Percentiles rank a stretch among this genome's conserved stretches.
Evolutionary conservation across 768 basidiomycete genomes (phyloP).

Genomic region (Galerina sulciceps): DNA sequence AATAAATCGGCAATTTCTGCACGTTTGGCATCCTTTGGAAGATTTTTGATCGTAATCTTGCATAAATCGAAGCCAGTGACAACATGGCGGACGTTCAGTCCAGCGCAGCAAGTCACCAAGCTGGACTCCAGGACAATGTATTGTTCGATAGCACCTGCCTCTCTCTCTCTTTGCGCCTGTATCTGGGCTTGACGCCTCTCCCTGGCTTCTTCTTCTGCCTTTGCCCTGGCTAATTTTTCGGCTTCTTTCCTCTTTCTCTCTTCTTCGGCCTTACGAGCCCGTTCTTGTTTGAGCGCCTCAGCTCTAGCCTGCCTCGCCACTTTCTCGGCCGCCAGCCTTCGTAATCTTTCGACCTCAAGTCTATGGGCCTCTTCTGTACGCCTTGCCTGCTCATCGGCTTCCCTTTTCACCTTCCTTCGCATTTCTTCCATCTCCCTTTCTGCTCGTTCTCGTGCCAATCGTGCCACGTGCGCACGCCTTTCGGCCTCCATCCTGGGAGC

Average conservation of each 20-base stretch:
- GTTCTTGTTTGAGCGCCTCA: slow-evolving; percentile 9
- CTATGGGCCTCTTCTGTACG: not conserved
- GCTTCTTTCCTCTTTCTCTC: slow-evolving; percentile 11
- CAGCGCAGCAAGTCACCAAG: slow-evolving; percentile 54
- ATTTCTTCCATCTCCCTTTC: not conserved
- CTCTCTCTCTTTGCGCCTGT: slow-evolving; percentile 28
- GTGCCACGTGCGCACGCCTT: not conserved
- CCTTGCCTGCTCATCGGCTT: not conserved
- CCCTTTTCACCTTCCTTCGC: not conserved
- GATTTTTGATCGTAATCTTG: slow-evolving; percentile 46
- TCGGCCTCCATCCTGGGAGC: not conserved
- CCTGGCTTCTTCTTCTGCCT: slow-evolving; percentile 4
- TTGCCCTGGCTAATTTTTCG: slow-evolving; percentile 2
- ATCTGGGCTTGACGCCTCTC: slow-evolving; percentile 13
- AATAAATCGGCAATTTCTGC: slow-evolving; percentile 49
- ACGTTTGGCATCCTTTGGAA: slow-evolving; percentile 43
- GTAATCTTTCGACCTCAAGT: not conserved
- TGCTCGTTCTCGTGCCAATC: not conserved
- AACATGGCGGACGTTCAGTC: slow-evolving; percentile 47
- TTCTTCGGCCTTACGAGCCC: slow-evolving; percentile 12
- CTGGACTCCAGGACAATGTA: slow-evolving; percentile 50
- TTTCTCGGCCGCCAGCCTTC: not conserved
- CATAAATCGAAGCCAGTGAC: slow-evolving; percentile 58
- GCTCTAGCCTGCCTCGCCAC: not conserved
- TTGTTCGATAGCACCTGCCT: slow-evolving; percentile 46